Base-by-base conservation (phyloP, 257 asterid genomes). In the Scutellaria barbata region DNA sequence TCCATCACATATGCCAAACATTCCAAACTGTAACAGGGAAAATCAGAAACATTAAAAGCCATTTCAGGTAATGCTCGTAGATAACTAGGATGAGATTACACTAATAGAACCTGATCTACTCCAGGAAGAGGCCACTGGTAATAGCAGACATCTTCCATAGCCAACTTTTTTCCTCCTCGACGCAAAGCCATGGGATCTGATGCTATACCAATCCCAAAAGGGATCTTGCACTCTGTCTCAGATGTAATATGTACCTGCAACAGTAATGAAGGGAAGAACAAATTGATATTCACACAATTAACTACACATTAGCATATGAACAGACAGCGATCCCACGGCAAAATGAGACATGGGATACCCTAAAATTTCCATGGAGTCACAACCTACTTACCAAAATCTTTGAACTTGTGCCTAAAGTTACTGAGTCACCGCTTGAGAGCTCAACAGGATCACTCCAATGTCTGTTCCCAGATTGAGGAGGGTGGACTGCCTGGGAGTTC, bases 61-160 rank as follows among this genome's bases (percentile, higher is more conserved):
- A 73, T 65, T 67, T 60, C 55, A 55, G 55, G 30, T 45, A 60
- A 22, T 54, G 63, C 43, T 57, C 53, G 51, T 48, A 56, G 43
- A 75, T 69, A 40, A 43, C 47, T 58, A 68, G 74, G 55, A 69
- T 41, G 50, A 47, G 63, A 33, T 67, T 45, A 56, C 61, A 76
- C 53, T 71, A 48, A 68, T 22, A 1, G 71, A 82, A 92, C 98
- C 98, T 92, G 89, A 76, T 86, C 88, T n/a, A 74, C 75, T 80
- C 95, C 96, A 25, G 89, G 88, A 84, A 92, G 83, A 71, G 98
- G 96, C 96, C 98, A 92, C 57, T 81, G 87, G 90, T 84, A 89
- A 81, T 83, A 89, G 75, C 85, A 85, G 72, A 88, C 92, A 81
- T 92, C 98, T 83, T 92, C 98, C 96, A 92, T 92, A 43, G 96